Evolutionary conservation across 345 rosid species (phyloP).

Genomic region (Hibiscus tridactylites): DNA sequence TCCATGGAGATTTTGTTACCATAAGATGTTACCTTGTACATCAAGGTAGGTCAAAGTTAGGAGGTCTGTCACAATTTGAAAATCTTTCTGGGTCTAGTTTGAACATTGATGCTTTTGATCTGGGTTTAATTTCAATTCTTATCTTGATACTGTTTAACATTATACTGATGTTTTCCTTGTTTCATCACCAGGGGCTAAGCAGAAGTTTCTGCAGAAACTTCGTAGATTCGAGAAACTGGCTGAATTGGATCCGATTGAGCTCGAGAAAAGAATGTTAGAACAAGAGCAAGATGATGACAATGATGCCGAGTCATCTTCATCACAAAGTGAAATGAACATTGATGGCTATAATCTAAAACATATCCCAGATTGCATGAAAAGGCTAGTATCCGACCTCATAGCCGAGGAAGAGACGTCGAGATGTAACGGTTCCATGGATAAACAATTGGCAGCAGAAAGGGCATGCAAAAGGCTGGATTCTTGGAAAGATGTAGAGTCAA

Average conservation of each 20-base stretch:
- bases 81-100: neutral
- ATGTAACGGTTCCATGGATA: neutral
- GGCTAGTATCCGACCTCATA: slow-evolving; percentile 53
- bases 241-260: slow-evolving; percentile 68
- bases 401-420: slow-evolving; percentile 40
- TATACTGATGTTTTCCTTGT: neutral
- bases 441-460: slow-evolving; percentile 32
- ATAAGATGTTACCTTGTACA: neutral
- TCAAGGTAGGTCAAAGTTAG: neutral
- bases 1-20: slow-evolving; percentile 12
- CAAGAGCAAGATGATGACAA: slow-evolving; percentile 28
- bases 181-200: slow-evolving; percentile 54
- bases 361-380: slow-evolving; percentile 46
- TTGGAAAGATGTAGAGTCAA: slow-evolving; percentile 71
- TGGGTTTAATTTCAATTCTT: too few species aligned
- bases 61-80: too few species aligned
- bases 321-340: neutral
- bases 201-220: slow-evolving; percentile 57
- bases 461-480: slow-evolving; percentile 53
- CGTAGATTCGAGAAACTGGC: slow-evolving; percentile 31
- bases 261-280: slow-evolving; percentile 58
- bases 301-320: neutral
- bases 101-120: neutral
- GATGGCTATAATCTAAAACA: slow-evolving; percentile 15
- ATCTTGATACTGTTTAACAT: too few species aligned